Conservation (phyloP, 441 rosid species). For the Populus trichocarpa region DNA sequence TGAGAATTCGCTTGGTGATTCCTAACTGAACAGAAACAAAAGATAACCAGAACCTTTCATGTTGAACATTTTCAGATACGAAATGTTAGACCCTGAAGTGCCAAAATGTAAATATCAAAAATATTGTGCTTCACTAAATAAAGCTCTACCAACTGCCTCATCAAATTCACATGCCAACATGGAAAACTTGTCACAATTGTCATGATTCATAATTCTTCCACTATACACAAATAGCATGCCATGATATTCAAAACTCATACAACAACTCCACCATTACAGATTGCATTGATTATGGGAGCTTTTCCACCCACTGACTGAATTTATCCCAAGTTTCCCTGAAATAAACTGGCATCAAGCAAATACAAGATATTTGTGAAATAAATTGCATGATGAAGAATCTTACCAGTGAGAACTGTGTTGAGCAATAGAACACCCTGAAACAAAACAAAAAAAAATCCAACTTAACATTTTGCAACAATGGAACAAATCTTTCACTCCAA, state of each 20-base stretch:
- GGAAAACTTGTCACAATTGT: not conserved
- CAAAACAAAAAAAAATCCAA: not conserved
- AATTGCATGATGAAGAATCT: conserved; percentile 14
- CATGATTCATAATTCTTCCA: not conserved
- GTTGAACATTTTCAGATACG: not conserved
- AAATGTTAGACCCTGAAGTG: not conserved
- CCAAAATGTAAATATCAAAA: not conserved
- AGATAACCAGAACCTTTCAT: not conserved
- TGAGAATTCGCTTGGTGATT: conserved; percentile 89
- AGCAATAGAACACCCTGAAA: conserved; percentile 83
- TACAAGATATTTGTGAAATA: not conserved
- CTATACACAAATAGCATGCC: not conserved
- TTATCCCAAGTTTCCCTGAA: too few species aligned
- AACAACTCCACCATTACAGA: not conserved
- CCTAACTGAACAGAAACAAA: conserved; percentile 50
- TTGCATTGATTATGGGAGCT: not conserved
- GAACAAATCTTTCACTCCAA: not conserved
- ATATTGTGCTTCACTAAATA: not conserved
- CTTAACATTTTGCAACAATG: not conserved
- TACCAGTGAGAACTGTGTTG: conserved; percentile 90
- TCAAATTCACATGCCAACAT: not conserved
- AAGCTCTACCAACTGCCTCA: not conserved
- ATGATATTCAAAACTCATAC: not conserved
- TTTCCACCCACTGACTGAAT: not conserved
- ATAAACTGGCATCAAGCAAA: not conserved